These are phyloP conservation scores for Gaeumannomyces sp. DNA, from an alignment of 2,329 filamentous ascomycete genomes.

Conservation along the genomic window DNA sequence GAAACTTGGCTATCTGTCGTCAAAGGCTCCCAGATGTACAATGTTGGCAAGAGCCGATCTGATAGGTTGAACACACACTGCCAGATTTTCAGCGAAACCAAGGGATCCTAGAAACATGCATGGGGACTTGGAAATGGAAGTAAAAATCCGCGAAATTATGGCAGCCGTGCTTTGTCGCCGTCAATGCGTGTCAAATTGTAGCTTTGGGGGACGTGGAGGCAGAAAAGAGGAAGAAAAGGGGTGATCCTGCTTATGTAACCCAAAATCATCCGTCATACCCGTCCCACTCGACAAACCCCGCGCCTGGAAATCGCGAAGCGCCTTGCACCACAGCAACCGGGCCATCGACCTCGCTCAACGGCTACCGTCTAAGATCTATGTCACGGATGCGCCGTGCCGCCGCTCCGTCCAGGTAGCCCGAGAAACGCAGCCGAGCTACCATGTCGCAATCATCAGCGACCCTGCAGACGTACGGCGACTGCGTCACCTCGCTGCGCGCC, in stretches of 20 bases:
- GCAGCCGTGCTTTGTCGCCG: neutral
- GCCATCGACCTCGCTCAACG: neutral
- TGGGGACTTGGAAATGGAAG: no score
- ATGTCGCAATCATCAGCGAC: conserved; percentile 3
- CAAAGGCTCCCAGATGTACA: no score
- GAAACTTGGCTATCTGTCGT: no score
- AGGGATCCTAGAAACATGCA: no score
- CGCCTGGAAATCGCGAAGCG: neutral
- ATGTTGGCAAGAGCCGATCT: no score
- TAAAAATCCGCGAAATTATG: no score
- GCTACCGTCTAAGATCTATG: neutral
- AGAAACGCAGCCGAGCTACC: neutral
- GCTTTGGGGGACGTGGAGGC: no score
- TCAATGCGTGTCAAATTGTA: neutral
- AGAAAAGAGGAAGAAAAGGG: neutral
- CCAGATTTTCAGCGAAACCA: no score
- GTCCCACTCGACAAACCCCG: neutral
- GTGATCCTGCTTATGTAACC: neutral
- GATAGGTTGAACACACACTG: no score
- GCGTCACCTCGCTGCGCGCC: conserved; percentile 52
- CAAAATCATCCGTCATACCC: no score
- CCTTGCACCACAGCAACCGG: neutral
- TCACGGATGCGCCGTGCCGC: no score
- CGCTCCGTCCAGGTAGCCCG: neutral
- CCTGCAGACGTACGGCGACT: conserved; percentile 43